A percentile compares a stretch with the other conserved stretches of the same genome.
These are phyloP conservation scores for Boechera stricta DNA, from an alignment of 345 rosid genomes.

Conservation along the genomic window DNA sequence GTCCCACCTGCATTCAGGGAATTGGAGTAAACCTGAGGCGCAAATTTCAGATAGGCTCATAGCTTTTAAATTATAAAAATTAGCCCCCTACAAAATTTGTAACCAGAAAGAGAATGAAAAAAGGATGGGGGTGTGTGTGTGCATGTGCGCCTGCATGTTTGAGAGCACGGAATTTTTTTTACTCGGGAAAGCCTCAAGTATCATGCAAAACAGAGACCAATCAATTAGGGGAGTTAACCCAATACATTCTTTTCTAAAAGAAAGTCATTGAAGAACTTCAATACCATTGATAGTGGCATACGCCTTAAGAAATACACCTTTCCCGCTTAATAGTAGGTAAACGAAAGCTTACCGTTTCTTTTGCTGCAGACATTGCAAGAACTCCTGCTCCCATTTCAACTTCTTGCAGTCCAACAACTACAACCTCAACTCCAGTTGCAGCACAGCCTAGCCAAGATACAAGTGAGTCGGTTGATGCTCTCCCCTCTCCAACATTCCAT, in stretches of 20 bases:
- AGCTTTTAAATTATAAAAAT: background rate
- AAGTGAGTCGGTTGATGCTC: conserved; percentile 68
- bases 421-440: conserved; percentile 65
- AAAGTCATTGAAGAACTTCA: conserved; percentile 23
- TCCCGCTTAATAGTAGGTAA: conserved; percentile 6
- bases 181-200: background rate
- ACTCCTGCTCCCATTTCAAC: conserved; percentile 93
- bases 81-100: background rate
- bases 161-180: background rate
- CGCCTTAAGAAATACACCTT: conserved; percentile 4
- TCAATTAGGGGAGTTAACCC: conserved; percentile 13
- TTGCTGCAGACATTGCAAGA: conserved; percentile 90
- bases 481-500: conserved; percentile 88
- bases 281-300: conserved; percentile 7
- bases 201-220: conserved; percentile 6
- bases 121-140: background rate
- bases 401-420: conserved; percentile 84
- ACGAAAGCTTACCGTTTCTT: conserved; percentile 73
- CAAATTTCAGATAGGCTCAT: conserved; percentile 1
- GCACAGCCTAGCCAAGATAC: conserved; percentile 73
- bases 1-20: conserved; percentile 62
- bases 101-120: conserved; percentile 22
- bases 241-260: conserved; percentile 10
- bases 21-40: conserved; percentile 15
- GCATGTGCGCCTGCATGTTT: conserved; percentile 15